phyloP scores from a whole-genome alignment of 306 rosid species.

The Rubus parviflorus region DNA sequence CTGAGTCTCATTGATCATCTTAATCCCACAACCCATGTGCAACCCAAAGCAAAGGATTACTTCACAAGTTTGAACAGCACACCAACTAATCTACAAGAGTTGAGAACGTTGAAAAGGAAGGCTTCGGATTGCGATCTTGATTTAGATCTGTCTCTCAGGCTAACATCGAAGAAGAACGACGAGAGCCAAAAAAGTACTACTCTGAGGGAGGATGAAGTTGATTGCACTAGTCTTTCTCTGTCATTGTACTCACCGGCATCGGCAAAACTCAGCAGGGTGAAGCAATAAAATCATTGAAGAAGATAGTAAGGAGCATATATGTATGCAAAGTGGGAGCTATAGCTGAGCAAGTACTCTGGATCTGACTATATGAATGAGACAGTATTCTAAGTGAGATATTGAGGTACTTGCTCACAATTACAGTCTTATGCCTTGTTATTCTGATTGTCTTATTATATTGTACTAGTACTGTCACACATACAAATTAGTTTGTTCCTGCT shows the following conservation, averaged over 20 bases:
- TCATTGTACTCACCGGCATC: constrained; percentile 56
- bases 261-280: constrained; percentile 37
- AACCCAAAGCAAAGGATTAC: constrained; percentile 29
- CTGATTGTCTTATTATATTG: not conserved
- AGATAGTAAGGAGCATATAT: constrained; percentile 9
- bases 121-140: constrained; percentile 47
- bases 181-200: constrained; percentile 17
- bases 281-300: constrained; percentile 24
- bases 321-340: constrained; percentile 16
- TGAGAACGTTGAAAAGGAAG: constrained; percentile 56
- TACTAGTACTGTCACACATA: not conserved
- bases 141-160: constrained; percentile 68
- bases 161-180: constrained; percentile 40
- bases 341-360: constrained; percentile 56
- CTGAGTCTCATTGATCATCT: constrained; percentile 25
- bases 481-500: not conserved
- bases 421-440: not conserved
- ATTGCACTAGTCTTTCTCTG: constrained; percentile 50
- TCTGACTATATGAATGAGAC: constrained; percentile 78
- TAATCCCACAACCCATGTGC: constrained; percentile 11
- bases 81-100: constrained; percentile 23
- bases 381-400: constrained; percentile 81
- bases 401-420: constrained; percentile 53
- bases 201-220: constrained; percentile 37
- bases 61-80: constrained; percentile 10